Percentiles rank a stretch among this genome's conserved stretches.
Evolutionary conservation across 768 basidiomycete genomes (phyloP).

Genomic region (Termitomyces sp.): DNA sequence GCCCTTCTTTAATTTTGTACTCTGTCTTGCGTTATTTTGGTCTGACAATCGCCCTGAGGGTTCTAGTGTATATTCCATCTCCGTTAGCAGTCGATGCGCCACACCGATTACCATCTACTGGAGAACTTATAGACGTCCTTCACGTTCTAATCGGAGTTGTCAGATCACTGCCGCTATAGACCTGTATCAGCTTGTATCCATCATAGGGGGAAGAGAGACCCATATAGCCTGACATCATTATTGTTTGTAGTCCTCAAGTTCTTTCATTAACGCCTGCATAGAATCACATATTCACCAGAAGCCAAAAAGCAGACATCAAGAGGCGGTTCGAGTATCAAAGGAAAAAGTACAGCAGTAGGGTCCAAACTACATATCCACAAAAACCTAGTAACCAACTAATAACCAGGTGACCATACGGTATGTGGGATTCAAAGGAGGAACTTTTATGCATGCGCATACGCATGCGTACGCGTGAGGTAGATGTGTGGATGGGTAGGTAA

Average conservation of each 20-base stretch:
- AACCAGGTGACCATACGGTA: constrained; percentile 9
- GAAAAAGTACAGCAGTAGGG: background rate
- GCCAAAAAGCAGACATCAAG: background rate
- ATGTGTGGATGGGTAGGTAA: background rate
- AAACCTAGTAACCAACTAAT: constrained; percentile 4
- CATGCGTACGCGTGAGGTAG: background rate
- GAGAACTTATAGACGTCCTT: too few species aligned
- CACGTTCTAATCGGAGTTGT: too few species aligned
- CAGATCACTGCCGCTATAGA: background rate
- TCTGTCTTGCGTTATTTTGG: too few species aligned
- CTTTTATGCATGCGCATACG: background rate
- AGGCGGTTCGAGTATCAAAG: background rate
- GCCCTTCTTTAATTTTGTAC: background rate
- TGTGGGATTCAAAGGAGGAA: background rate
- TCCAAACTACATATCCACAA: constrained; percentile 4
- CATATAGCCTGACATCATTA: background rate
- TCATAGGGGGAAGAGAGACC: too few species aligned
- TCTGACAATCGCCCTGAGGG: too few species aligned
- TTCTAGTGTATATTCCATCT: background rate
- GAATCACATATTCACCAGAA: background rate
- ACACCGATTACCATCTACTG: background rate
- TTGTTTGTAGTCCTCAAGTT: background rate
- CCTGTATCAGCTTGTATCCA: too few species aligned
- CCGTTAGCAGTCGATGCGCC: background rate
- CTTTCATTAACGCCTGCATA: background rate